Evolutionary conservation across 768 basidiomycete genomes (phyloP).

Genomic region (Lactarius psammicola): DNA sequence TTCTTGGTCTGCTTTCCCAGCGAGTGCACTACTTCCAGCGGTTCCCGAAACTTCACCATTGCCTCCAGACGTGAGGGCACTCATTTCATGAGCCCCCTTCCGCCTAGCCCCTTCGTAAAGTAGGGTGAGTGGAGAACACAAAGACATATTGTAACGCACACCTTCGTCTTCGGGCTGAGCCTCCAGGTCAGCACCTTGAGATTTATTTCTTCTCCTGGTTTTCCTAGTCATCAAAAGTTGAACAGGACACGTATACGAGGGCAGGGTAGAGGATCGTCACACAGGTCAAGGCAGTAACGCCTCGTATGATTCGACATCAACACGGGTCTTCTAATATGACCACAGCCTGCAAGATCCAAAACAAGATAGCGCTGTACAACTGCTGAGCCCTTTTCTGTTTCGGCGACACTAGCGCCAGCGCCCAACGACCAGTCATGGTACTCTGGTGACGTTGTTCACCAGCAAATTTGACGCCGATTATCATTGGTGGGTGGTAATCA

Average conservation of each 20-base stretch:
- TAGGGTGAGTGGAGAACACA: neutral
- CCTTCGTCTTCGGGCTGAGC: too few species aligned
- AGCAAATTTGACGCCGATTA: neutral
- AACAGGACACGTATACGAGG: too few species aligned
- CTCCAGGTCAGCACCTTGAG: too few species aligned
- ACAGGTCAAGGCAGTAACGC: too few species aligned
- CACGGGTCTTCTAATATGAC: too few species aligned
- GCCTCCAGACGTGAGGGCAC: neutral
- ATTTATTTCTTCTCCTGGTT: too few species aligned
- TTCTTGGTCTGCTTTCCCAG: neutral
- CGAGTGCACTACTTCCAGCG: neutral
- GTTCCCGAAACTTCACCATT: neutral
- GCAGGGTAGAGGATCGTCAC: too few species aligned
- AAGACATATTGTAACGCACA: neutral
- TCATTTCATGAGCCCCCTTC: neutral
- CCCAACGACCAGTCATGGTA: neutral
- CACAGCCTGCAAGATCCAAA: too few species aligned
- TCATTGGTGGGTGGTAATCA: neutral
- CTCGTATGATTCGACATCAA: too few species aligned
- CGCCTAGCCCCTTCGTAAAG: neutral
- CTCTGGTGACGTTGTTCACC: neutral
- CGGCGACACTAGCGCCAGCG: neutral
- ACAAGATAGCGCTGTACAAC: too few species aligned
- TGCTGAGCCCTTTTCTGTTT: neutral
- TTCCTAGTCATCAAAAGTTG: too few species aligned